Percentiles rank a stretch among this genome's conserved stretches.
Conservation (phyloP, 2,329 filamentous ascomycete species). For the Talaromyces piceae region DNA sequence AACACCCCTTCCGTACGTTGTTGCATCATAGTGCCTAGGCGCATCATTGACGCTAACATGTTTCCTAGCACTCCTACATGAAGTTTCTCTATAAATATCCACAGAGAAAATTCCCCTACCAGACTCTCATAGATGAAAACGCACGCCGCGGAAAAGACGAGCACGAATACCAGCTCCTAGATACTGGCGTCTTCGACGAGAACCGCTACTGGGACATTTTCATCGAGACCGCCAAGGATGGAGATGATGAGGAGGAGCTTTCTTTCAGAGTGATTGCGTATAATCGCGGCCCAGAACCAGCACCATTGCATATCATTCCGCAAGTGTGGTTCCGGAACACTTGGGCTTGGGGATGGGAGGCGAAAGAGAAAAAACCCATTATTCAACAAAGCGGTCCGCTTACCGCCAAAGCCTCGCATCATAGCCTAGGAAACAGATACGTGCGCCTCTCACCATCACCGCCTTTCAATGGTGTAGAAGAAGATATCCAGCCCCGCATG, state of each 20-base stretch:
- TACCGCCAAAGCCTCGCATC: conserved; percentile 68
- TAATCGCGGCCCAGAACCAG: conserved; percentile 86
- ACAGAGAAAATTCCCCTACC: conserved; percentile 83
- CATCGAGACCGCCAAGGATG: conserved; percentile 92
- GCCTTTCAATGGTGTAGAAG: conserved; percentile 66
- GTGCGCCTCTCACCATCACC: conserved; percentile 84
- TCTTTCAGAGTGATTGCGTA: conserved; percentile 92
- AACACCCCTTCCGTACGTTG: conserved; percentile 66
- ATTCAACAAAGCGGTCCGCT: conserved; percentile 61
- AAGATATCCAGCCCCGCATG: conserved; percentile 77
- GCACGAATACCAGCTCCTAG: conserved; percentile 82
- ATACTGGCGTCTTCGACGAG: conserved; percentile 82
- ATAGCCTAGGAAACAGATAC: conserved; percentile 73
- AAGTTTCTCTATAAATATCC: conserved; percentile 98
- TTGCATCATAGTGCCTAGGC: conserved; percentile 17
- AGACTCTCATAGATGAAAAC: conserved; percentile 79
- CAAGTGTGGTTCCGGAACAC: conserved; percentile 98
- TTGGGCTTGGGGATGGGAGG: conserved; percentile 86
- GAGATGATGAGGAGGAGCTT: conserved; percentile 83
- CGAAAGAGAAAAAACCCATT: conserved; percentile 68
- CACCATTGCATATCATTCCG: conserved; percentile 85
- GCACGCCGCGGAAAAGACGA: conserved; percentile 67
- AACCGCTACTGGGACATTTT: conserved; percentile 94
- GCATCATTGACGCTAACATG: background rate
- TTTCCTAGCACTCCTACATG: conserved; percentile 84